phyloP scores from a whole-genome alignment of 2,329 filamentous ascomycete species.

The Pezicula neosporulosa region DNA sequence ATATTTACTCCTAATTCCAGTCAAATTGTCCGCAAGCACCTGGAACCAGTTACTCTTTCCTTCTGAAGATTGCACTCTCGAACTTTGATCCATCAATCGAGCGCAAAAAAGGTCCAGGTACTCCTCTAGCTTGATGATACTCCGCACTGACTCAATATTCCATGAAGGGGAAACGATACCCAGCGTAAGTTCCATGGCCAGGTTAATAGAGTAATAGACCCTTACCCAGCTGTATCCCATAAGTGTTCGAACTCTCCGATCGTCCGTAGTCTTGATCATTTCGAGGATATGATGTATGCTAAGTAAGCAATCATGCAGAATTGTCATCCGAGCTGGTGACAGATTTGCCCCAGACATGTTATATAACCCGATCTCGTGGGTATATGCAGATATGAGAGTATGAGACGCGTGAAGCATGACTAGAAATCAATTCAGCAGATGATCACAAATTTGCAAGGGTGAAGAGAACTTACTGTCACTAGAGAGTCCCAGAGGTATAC shows the following conservation, averaged over 20 bases:
- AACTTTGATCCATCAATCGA: neutral
- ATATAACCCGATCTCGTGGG: constrained; percentile 5
- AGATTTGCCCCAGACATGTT: neutral
- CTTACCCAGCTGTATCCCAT: constrained; percentile 5
- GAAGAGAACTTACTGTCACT: neutral
- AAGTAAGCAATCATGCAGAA: constrained; percentile 1
- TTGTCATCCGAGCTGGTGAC: constrained; percentile 2
- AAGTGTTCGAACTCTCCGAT: neutral
- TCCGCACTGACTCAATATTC: constrained; percentile 2
- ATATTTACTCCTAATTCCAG: constrained; percentile 48
- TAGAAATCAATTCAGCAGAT: too few species aligned
- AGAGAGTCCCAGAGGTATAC: constrained; percentile 3
- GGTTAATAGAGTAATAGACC: constrained; percentile 4
- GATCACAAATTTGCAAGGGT: too few species aligned
- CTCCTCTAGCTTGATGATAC: constrained; percentile 1
- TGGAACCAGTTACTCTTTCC: neutral
- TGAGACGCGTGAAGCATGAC: neutral
- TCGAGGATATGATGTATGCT: neutral
- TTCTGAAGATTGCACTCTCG: neutral
- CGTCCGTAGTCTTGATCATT: neutral
- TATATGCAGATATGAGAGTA: constrained; percentile 2
- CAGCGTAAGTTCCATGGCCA: constrained; percentile 4
- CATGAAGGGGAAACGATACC: constrained; percentile 4
- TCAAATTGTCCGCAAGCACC: constrained; percentile 61
- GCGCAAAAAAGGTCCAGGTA: constrained; percentile 4